Base-by-base conservation (phyloP, 2,329 filamentous ascomycete species). In the Nothopassalora personata region DNA sequence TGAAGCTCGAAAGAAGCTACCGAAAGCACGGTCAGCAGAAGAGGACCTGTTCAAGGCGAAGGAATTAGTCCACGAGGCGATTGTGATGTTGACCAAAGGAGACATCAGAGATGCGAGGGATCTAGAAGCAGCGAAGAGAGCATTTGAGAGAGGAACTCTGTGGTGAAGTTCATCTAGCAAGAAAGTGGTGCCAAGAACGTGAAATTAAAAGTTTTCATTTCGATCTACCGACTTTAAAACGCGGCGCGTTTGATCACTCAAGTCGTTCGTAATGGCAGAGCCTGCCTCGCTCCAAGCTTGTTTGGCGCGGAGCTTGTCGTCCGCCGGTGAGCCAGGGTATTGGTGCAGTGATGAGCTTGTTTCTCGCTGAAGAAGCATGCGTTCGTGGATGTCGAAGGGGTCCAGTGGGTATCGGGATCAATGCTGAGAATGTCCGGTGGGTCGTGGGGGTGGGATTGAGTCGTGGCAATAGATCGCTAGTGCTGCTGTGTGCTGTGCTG, bases 401-500 rank as follows among this genome's bases (percentile, higher is more conserved):
- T 54, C 55, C 54, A 60, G 27, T 15, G 46, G 27, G 28, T 33
- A 19, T 50, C 30, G 50, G 47, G 54, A 28, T 52, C 27, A 27
- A 46, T 53, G 46, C 30, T 36, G 39, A 31, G 33, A 47, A 30
- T 53, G 43, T 31, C 49, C 13, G 48, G 19, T 13, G 47, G 36
- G 13, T 47, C 9, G 30, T 34, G 46, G 34, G 36, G 53, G 50
- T 36, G 19, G 54, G 11, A 50, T 50, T 49, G 56, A 61, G 46
- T 51, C 34, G 56, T 55, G 56, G 56, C 55, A 51, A 47, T 48
- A 15, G 52, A 61, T 61, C 59, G 53, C 47, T 58, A 50, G 45
- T 58, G 53, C 56, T 58, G 56, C 45, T 59, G 50, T 47, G 54
- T 56, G 59, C 53, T 62, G 53, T 30, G 52, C 58, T 47, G 61